Percentiles rank a stretch among this genome's conserved stretches.
These are phyloP conservation scores for Tricholoma bakamatsutake DNA, from an alignment of 768 basidiomycete species.

Conservation along the genomic window DNA sequence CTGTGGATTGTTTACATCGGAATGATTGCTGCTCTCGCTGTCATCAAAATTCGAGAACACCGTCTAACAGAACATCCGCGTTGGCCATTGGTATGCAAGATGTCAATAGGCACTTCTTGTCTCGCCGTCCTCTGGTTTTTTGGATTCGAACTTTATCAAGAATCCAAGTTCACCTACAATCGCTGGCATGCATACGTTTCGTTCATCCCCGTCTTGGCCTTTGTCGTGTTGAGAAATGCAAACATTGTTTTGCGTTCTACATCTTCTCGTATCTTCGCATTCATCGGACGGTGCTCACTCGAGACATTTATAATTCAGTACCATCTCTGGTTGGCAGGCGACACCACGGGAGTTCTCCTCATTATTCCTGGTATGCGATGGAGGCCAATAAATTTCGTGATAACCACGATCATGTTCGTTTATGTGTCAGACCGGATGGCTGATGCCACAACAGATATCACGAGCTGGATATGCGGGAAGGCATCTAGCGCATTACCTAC, in stretches of 20 bases:
- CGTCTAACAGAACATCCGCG: constrained; percentile 61
- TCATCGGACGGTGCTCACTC: constrained; percentile 81
- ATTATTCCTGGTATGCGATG: constrained; percentile 70
- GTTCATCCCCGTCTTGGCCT: constrained; percentile 73
- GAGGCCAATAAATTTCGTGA: constrained; percentile 71
- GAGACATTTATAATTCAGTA: constrained; percentile 92
- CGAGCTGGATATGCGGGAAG: constrained; percentile 46
- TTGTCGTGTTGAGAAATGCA: constrained; percentile 72
- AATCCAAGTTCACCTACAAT: constrained; percentile 84
- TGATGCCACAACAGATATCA: constrained; percentile 68
- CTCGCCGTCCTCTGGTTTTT: constrained; percentile 72
- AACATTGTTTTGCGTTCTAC: constrained; percentile 63
- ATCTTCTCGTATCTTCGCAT: constrained; percentile 65
- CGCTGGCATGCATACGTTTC: constrained; percentile 80
- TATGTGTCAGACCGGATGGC: constrained; percentile 76
- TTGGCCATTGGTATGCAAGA: constrained; percentile 54
- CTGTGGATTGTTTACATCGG: constrained; percentile 86
- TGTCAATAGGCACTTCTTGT: constrained; percentile 42
- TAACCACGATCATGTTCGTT: constrained; percentile 75
- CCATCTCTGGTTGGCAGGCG: constrained; percentile 80
- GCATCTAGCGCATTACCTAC: constrained; percentile 15
- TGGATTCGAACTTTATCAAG: constrained; percentile 69
- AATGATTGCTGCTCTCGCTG: constrained; percentile 70
- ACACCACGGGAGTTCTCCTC: constrained; percentile 76
- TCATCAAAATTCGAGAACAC: constrained; percentile 70